These are phyloP conservation scores for Picochlorum costavermella DNA, from an alignment of 139 green algal species.

Conservation along the genomic window DNA sequence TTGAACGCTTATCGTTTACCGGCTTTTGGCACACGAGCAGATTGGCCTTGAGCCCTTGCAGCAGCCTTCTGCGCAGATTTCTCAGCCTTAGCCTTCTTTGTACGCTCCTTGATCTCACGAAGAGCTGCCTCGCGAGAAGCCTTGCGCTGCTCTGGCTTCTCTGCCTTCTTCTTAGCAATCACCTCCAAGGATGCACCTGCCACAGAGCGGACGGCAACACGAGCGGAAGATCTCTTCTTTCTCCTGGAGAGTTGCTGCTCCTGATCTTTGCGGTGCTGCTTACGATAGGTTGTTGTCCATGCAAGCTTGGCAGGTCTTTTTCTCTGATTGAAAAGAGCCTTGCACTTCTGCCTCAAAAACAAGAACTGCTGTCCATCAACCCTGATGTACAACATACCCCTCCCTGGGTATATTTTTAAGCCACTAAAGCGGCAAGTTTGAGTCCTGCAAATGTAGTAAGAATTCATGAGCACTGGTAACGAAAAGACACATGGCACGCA, in stretches of 20 bases:
- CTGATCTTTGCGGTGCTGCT: constrained; percentile 93
- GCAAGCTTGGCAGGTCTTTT: constrained; percentile 92
- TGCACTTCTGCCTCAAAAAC: constrained; percentile 94
- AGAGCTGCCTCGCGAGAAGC: constrained; percentile 83
- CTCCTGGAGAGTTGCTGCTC: constrained; percentile 66
- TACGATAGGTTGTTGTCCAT: constrained; percentile 91
- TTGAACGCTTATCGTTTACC: too few relatives aligned
- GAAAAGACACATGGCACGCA: background rate
- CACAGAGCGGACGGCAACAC: constrained; percentile 66
- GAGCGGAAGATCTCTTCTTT: constrained; percentile 70
- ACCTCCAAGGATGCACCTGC: constrained; percentile 82
- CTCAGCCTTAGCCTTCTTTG: constrained; percentile 16
- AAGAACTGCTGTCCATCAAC: constrained; percentile 87
- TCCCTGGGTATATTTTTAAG: constrained; percentile 94
- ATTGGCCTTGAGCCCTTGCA: background rate
- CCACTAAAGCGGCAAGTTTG: constrained; percentile 94
- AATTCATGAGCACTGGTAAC: background rate
- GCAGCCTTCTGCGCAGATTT: constrained; percentile 7
- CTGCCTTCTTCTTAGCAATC: constrained; percentile 81
- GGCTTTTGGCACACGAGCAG: too few relatives aligned
- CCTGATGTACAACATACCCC: constrained; percentile 84
- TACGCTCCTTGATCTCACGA: constrained; percentile 94
- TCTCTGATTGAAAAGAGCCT: constrained; percentile 80
- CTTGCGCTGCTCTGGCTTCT: constrained; percentile 84
- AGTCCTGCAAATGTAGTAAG: constrained; percentile 61